These are phyloP conservation scores for Canariomyces notabilis DNA, from an alignment of 2,329 filamentous ascomycete genomes.

Conservation along the genomic window DNA sequence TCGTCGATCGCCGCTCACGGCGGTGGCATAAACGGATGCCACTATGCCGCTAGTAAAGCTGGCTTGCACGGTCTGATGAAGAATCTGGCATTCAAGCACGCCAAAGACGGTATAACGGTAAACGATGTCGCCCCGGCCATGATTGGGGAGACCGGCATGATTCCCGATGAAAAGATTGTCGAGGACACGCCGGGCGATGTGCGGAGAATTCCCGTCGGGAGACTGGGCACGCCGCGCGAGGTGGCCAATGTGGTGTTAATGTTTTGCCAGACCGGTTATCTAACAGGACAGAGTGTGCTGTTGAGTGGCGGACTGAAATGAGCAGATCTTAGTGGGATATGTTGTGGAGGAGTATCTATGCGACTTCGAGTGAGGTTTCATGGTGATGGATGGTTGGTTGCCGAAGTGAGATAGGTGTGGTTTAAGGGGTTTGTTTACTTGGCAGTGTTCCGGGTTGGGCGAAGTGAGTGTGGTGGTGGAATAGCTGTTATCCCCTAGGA, in stretches of 20 bases:
- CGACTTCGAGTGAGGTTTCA: not conserved
- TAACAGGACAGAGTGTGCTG: slow-evolving; percentile 13
- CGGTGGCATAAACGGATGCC: slow-evolving; percentile 59
- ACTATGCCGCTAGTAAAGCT: slow-evolving; percentile 57
- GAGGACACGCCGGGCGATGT: slow-evolving; percentile 53
- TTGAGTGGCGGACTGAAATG: slow-evolving; percentile 12
- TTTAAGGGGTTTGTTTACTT: too few relatives aligned
- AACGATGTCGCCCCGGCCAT: slow-evolving; percentile 66
- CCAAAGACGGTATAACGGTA: slow-evolving; percentile 57
- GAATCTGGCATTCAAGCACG: slow-evolving; percentile 56
- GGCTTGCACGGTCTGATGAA: slow-evolving; percentile 61
- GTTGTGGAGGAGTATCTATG: not conserved
- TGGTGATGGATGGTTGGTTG: too few relatives aligned
- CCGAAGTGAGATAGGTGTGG: too few relatives aligned
- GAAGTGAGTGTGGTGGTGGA: too few relatives aligned
- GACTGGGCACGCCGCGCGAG: slow-evolving; percentile 54
- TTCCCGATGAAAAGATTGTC: slow-evolving; percentile 48
- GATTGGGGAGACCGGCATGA: slow-evolving; percentile 62
- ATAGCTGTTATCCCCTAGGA: too few relatives aligned
- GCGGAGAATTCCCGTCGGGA: slow-evolving; percentile 53
- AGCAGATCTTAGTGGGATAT: not conserved
- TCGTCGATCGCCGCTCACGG: slow-evolving; percentile 59
- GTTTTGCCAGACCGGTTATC: slow-evolving; percentile 13
- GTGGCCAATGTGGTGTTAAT: slow-evolving; percentile 52
- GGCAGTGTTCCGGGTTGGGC: too few relatives aligned